These are phyloP conservation scores for Arachnomyces sp. DNA, from an alignment of 2,329 filamentous ascomycete species.

Conservation along the genomic window DNA sequence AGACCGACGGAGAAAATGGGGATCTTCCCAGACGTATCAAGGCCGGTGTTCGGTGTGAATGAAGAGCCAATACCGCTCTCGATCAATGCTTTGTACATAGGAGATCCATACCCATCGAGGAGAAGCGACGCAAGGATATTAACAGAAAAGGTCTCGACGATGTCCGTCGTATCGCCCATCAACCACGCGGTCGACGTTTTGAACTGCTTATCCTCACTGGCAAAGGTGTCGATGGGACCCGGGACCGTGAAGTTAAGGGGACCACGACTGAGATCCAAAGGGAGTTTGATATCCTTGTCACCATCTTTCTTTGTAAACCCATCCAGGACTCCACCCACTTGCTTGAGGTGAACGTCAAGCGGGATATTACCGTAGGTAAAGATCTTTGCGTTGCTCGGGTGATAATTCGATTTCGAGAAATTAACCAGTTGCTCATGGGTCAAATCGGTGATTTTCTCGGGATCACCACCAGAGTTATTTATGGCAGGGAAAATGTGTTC, in stretches of 20 bases:
- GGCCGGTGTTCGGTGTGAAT: conserved; percentile 90
- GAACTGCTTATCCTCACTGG: conserved; percentile 76
- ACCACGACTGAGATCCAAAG: conserved; percentile 60
- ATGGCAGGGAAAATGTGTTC: conserved; percentile 90
- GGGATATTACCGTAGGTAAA: conserved; percentile 95
- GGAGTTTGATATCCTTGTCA: conserved; percentile 66
- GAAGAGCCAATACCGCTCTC: conserved; percentile 85
- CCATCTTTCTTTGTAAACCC: conserved; percentile 62
- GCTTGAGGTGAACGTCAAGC: conserved; percentile 67
- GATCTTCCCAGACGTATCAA: conserved; percentile 66
- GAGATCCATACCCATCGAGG: conserved; percentile 91
- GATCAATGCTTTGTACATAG: conserved; percentile 79
- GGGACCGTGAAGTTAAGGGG: conserved; percentile 61
- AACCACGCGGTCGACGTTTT: conserved; percentile 95
- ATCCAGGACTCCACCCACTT: conserved; percentile 66
- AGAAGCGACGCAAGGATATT: conserved; percentile 74
- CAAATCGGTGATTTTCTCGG: conserved; percentile 89
- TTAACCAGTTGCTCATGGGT: conserved; percentile 82
- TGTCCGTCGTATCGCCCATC: conserved; percentile 70
- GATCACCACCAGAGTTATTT: conserved; percentile 94
- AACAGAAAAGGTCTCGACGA: conserved; percentile 81
- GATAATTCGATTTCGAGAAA: conserved; percentile 89
- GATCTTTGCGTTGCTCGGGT: conserved; percentile 93
- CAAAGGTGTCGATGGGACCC: conserved; percentile 79
- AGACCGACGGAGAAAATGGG: conserved; percentile 86